Evolutionary conservation across 257 asterid species (phyloP), one percentile per base, ranked within the genome.

Genomic region (Nicotiana otophora): DNA sequence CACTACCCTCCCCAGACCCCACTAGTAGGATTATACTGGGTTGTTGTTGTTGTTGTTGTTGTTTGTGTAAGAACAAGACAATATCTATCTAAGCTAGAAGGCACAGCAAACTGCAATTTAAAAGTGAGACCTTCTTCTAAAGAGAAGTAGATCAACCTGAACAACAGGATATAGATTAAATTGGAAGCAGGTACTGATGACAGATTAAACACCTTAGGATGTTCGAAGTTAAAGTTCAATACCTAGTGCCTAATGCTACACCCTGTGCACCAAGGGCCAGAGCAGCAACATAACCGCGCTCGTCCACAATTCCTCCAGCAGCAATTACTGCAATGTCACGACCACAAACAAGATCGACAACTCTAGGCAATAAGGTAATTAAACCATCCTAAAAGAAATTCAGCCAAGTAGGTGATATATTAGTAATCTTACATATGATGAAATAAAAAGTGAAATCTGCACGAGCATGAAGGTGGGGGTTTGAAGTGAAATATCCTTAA

Each of bases 251-350:
- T 2, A 93, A 88, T 46, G 92, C 91, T 83, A 93, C 88, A 5
- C 93, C 98, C 63, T 90, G 92, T 34, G 98, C 98, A 85, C 98
- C 98, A 70, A 95, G 97, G 85, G 97, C 97, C 82, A 95, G 90
- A 33, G 97, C 95, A 79, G 98, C 98, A 16, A 92, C 97, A 86
- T 95, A 95, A 86, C 98, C 98, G 78, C 93, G 97, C 88, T 90
- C 98, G n/a, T 95, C 98, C 70, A 91, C 92, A 2, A 95, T 93
- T 57, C 97, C 98, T 1, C 98, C 98, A 34, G 97, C 94, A 68
- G 98, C 98, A 77, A 95, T 92, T 51, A 95, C 77, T 11, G 95
- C 88, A 81, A 91, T 91, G 77, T 83, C 86, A 33, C 15, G 89
- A 62, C 81, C 90, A 10, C 77, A 77, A 61, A 88, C 97, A 26